Evolutionary conservation across 2,329 filamentous ascomycete species (phyloP), one percentile per base, ranked within the genome.

Genomic region (Teratosphaeria pseudoeucalypti): DNA sequence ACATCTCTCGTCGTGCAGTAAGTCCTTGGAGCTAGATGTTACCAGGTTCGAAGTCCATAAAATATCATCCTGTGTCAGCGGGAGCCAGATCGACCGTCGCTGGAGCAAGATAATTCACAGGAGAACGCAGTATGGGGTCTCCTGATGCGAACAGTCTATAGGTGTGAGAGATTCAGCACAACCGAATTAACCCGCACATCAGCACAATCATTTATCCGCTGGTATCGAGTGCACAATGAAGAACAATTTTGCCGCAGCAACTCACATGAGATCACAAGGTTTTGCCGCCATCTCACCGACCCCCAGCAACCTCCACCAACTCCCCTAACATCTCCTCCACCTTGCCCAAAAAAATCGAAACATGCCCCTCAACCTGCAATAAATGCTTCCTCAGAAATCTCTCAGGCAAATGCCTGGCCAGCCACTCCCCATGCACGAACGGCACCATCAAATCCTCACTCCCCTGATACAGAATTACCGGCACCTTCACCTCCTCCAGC

Each of bases 391-490:
- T 61, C 16, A 67, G 54, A 32, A 60, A 34, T 7, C 63, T 58
- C 43, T 65, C 16, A 0, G 67, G 65, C 27, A 69, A 53, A 55
- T 67, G 64, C 34, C 54, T 58, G 1, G 60, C 65, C 9, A 68
- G 43, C 67, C 67, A 69, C 39, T 65, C 19, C 16, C 65, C 67
- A 52, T 69, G 67, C 6, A 43, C 57, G 52, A 57, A 64, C 11
- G 67, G 67, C 10, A 66, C 64, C 65, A 67, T 67, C 59, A 60
- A 58, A 54, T 69, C 67, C 52, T 62, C 61, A 49, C 58, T 62
- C 12, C 67, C 67, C 52, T 67, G 65, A 37, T 66, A 68, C 12
- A 68, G 55, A 27, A 65, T 55, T 4, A 68, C 63, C 2, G 66
- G 65, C 37, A 62, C 59, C 43, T 63, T 62, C 52, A 69, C 60